Evolutionary conservation across 2,329 filamentous ascomycete species (phyloP).

Genomic region (Berkeleyomyces rouxiae): DNA sequence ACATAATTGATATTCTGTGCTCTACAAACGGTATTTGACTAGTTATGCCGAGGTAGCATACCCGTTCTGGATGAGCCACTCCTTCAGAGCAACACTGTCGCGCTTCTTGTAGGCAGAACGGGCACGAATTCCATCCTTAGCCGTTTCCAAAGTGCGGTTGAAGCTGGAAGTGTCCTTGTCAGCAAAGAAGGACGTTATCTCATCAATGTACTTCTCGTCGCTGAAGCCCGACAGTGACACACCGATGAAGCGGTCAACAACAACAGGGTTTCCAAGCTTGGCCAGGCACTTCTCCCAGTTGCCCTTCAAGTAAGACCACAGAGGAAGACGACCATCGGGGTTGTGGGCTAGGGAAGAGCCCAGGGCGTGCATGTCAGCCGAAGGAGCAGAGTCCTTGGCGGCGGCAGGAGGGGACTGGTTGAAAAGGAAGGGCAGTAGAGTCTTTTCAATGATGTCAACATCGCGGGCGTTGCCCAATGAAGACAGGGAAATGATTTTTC

Average conservation of each 20-base stretch:
- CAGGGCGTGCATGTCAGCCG: slow-evolving; percentile 76
- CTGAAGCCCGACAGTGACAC: slow-evolving; percentile 65
- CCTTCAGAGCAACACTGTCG: slow-evolving; percentile 54
- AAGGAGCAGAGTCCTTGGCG: slow-evolving; percentile 49
- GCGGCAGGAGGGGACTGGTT: slow-evolving; percentile 37
- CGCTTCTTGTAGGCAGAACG: slow-evolving; percentile 69
- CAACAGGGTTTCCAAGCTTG: slow-evolving; percentile 66
- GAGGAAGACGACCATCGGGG: slow-evolving; percentile 48
- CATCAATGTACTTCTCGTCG: slow-evolving; percentile 48
- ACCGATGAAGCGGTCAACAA: slow-evolving; percentile 78
- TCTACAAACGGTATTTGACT: not conserved
- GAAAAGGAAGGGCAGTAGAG: slow-evolving; percentile 63
- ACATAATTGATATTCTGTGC: not conserved
- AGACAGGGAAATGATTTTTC: slow-evolving; percentile 69
- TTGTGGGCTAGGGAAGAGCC: slow-evolving; percentile 59
- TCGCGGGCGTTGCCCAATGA: slow-evolving; percentile 62
- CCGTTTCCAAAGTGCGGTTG: slow-evolving; percentile 69
- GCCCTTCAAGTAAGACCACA: slow-evolving; percentile 75
- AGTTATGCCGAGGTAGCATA: slow-evolving; percentile 22
- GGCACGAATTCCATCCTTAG: slow-evolving; percentile 70
- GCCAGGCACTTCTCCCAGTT: slow-evolving; percentile 62
- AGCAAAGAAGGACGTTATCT: slow-evolving; percentile 73
- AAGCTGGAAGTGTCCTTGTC: slow-evolving; percentile 74
- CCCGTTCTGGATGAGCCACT: slow-evolving; percentile 52
- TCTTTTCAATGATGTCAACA: slow-evolving; percentile 45